Evolutionary conservation across 257 asterid genomes (phyloP), one percentile per base, ranked within the genome.

Genomic region (Henckelia pumila): DNA sequence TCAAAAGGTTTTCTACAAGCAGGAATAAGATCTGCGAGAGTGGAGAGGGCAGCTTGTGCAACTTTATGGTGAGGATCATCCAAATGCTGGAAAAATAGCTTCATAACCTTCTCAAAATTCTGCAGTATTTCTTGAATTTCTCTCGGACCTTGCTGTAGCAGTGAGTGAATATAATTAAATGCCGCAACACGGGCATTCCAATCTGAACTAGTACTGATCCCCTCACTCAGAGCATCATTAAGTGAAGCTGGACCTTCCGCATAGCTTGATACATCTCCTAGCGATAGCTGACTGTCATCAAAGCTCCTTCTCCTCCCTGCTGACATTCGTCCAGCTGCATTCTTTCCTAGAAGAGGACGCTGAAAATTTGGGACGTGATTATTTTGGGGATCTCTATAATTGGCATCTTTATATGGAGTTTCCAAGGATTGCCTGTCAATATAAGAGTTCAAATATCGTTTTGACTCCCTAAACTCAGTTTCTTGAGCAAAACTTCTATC

Each of bases 61-160:
- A 94, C 99, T 79, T 94, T 94, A 79, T 94, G 99, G 76, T 94
- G 99, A 71, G 97, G 97, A 73, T 94, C 99, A 80, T 91, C 99
- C 88, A 94, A 85, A 79, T 94, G 97, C 87, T 87, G 97, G 81
- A 91, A 94, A 80, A 87, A 94, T 64, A 94, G 81, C 83, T 94
- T 94, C 97, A 94, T 94, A 77, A 94, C 96, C 81, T 91, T 94
- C 88, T 94, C 99, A 71, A 94, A 94, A 77, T 96, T 91, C 82
- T 87, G 99, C 67, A 80, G 77, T 72, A 94, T 80, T 88, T 94
- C 99, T 83, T 91, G 99, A 78, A 87, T 73, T 73, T 96, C 97
- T 73, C 95, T 84, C 35, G 96, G 83, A 65, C 97, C 99, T 80
- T 88, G 97, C 81, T 88, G 96, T 70, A 94, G 78, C 66, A 91